Evolutionary conservation across 2,329 filamentous ascomycete genomes (phyloP), one percentile per base, ranked within the genome.

Genomic region (Thielaviopsis musarum): DNA sequence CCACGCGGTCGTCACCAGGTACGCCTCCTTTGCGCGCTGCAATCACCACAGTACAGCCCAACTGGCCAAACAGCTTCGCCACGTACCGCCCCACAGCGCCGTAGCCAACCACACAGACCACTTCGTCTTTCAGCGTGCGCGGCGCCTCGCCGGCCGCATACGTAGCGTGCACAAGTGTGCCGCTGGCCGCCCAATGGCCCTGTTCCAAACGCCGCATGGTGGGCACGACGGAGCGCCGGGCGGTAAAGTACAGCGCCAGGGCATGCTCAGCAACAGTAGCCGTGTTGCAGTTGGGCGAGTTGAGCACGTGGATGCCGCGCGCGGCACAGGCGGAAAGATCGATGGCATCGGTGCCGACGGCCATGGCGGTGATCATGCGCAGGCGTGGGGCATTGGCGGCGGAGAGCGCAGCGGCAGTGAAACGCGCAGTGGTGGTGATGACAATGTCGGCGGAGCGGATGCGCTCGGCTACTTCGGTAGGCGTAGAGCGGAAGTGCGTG

Each of bases 331-430:
- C 80, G 38, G 81, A 74, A 0, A 91, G 83, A 67, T 91, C 78
- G 55, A 93, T 87, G 71, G 91, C 91, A 71, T 91, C 87, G 24
- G 91, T 86, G 34, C 86, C 88, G 1, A 91, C 88, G 7, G 63
- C 62, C 52, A 62, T 54, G 15, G 58, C 54, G 21, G 52, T 52
- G 26, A 65, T 62, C 45, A 64, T 63, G 9, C 63, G 62, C 13
- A 70, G 66, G 24, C 65, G 53, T 13, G 63, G 64, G 9, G 66
- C 65, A 52, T 56, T 57, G 21, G 53, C 19, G 21, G 15, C 59
- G 4, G 48, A 21, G 5, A 60, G 54, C 49, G 59, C 58, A 48
- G 63, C 59, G 3, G 57, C 62, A 7, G 60, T 61, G 12, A 69
- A 60, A 5, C 63, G 63, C 22, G 66, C 63, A 1, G 62, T 64